Evolutionary conservation across 495 filamentous ascomycete genomes (phyloP), one percentile per base, ranked within the genome.

Genomic region (Tuber microsphaerosporum): DNA sequence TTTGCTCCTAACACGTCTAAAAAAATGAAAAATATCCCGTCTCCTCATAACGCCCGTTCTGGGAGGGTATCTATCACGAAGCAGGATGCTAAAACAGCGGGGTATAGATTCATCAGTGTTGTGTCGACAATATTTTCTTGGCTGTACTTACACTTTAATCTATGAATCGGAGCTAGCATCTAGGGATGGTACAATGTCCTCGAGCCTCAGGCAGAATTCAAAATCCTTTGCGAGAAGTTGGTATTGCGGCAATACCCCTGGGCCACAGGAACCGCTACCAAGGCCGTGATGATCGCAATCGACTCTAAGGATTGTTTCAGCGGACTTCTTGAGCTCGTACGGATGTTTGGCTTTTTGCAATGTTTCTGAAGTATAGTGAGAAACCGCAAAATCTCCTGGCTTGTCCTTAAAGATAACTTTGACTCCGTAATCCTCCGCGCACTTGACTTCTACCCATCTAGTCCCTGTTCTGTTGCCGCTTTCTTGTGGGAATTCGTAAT

Each of bases 401-500:
- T 79, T 81, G 45, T 82, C 82, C 43, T 41, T 69, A 34, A 77
- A 78, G 45, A 78, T 78, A 26, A 78, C 77, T 75, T 82, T 76
- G 22, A 75, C 65, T 69, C 81, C 69, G 78, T 76, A 74, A 81
- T 81, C 71, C 75, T 79, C 69, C 70, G 75, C 75, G 74, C 75
- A 85, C 75, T 72, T 77, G 41, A 76, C 84, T 48, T 87, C 83
- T 31, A 91, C 84, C 88, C 89, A 91, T 31, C 87, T 80, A 7
- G 87, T 88, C 31, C 88, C 89, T 65, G 74, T 91, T 91, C 89
- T 68, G 74, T 91, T 91, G 46, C 88, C 87, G 70, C 85, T 87
- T 75, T 92, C 90, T 74, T 91, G 90, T 0, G 89, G 90, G 44
- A 87, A 86, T 61, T 92, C 90, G 79, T 90, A 91, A 5, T 85